Evolutionary conservation across 768 basidiomycete genomes (phyloP), one percentile per base, ranked within the genome.

Genomic region (Epithele typhae): DNA sequence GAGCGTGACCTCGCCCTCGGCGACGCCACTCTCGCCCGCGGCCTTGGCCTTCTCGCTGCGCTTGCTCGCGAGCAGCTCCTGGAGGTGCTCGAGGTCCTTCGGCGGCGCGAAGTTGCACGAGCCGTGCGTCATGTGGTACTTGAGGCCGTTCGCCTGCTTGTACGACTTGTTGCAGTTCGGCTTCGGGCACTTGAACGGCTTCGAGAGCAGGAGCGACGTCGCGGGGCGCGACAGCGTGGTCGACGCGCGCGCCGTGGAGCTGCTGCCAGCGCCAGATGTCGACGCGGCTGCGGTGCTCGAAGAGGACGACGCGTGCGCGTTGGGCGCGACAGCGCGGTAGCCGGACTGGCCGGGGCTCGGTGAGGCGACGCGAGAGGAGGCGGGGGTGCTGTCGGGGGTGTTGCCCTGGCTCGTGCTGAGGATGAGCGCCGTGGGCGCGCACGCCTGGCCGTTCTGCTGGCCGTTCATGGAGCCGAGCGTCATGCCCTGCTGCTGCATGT

Each of bases 121-220:
- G 8, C 93, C 92, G 62, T 92, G 91, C 8, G 86, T 88, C 75
- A 92, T 84, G 66, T 94, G 91, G 68, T 94, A 93, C 72, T 96
- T 95, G 59, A 97, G 74, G 10, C 93, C 83, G 59, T 96, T 96
- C 35, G 90, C 90, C 67, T 95, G 92, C 73, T 95, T 95, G 74
- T 95, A 96, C 42, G 79, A 79, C 75, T 97, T 97, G 71, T 89
- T 92, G 73, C 93, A 97, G 54, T 92, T 92, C 0, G 89, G 82
- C 64, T 94, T 94, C 9, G 93, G 93, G 72, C 93, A 97, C 38
- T 81, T 77, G 79, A 92, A 94, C 3, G 92, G 90, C 66, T 93
- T 93, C 48, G 80, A 81, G 40, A 87, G 68, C 32, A 88, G 66
- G n/a, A 87, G 66, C 3, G 82, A 79, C 0, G 82, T 70, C 12